phyloP scores from a whole-genome alignment of 768 basidiomycete genomes.

The Fibroporia radiculosa region DNA sequence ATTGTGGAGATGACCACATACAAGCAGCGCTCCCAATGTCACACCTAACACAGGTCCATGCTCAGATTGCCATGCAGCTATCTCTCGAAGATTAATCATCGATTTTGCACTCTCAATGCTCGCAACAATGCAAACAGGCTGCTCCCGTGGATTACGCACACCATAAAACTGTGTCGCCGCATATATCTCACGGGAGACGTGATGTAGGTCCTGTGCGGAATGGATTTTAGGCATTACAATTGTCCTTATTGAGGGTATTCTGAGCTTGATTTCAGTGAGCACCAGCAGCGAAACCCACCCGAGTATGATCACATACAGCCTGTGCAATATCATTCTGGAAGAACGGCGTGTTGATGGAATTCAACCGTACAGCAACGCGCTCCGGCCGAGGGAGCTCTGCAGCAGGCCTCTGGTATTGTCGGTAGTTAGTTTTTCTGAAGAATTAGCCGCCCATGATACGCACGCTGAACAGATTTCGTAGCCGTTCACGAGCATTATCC shows the following conservation, averaged over 20 bases:
- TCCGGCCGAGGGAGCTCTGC: constrained; percentile 32
- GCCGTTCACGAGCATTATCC: constrained; percentile 44
- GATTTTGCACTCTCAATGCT: constrained; percentile 82
- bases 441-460: constrained; percentile 10
- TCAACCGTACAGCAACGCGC: constrained; percentile 65
- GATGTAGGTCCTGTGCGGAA: constrained; percentile 54
- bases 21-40: constrained; percentile 55
- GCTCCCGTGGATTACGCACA: constrained; percentile 14
- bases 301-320: constrained; percentile 34
- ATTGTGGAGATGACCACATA: constrained; percentile 30
- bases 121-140: constrained; percentile 54
- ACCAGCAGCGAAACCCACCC: not conserved
- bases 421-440: constrained; percentile 1
- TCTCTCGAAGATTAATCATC: constrained; percentile 57
- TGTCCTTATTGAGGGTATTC: constrained; percentile 41
- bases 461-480: constrained; percentile 51
- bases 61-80: constrained; percentile 60
- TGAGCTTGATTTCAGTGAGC: constrained; percentile 28
- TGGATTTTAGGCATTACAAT: constrained; percentile 86
- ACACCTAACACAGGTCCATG: constrained; percentile 41
- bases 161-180: constrained; percentile 18
- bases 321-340: constrained; percentile 57
- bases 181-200: constrained; percentile 43
- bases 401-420: too few species aligned
- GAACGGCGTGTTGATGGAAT: constrained; percentile 57